Percentiles rank a stretch among this genome's conserved stretches.
Evolutionary conservation across 371 early-diverging fungal genomes (phyloP).

Genomic region (Amoeboaphelidium occidentale): DNA sequence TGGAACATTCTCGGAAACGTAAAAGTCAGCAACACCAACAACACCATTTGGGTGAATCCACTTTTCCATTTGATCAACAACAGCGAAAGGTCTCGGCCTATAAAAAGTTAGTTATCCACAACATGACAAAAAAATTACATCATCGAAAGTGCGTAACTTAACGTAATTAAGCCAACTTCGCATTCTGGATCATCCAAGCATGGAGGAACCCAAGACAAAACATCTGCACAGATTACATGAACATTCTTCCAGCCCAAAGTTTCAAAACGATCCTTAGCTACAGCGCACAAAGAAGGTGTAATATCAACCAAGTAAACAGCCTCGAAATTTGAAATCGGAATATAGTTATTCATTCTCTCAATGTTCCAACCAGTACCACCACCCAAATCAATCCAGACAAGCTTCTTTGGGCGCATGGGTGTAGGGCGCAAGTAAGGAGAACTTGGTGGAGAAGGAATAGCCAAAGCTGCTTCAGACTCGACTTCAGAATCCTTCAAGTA

Average conservation of each 20-base stretch:
- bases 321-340: conserved; percentile 45
- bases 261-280: conserved; percentile 46
- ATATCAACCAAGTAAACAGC: conserved; percentile 56
- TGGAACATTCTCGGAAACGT: conserved; percentile 27
- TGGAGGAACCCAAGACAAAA: conserved; percentile 32
- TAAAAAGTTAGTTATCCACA: no score
- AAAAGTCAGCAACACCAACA: conserved; percentile 52
- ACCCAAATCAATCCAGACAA: conserved; percentile 52
- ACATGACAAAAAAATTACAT: no score
- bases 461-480: background rate
- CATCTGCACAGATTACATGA: conserved; percentile 50
- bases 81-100: no score
- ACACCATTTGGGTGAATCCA: conserved; percentile 40
- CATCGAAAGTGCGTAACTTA: conserved; percentile 74
- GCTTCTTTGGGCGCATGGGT: conserved; percentile 5
- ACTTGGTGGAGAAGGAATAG: background rate
- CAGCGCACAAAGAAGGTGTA: conserved; percentile 48
- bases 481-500: background rate
- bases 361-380: conserved; percentile 69
- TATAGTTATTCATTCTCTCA: conserved; percentile 46
- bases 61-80: conserved; percentile 35
- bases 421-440: background rate
- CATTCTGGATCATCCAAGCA: conserved; percentile 24
- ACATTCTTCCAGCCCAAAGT: conserved; percentile 53
- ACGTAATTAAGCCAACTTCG: conserved; percentile 41